Percentiles rank a stretch among this genome's conserved stretches.
Evolutionary conservation across 2,329 filamentous ascomycete species (phyloP).

Genomic region (Fusarium devonianum): DNA sequence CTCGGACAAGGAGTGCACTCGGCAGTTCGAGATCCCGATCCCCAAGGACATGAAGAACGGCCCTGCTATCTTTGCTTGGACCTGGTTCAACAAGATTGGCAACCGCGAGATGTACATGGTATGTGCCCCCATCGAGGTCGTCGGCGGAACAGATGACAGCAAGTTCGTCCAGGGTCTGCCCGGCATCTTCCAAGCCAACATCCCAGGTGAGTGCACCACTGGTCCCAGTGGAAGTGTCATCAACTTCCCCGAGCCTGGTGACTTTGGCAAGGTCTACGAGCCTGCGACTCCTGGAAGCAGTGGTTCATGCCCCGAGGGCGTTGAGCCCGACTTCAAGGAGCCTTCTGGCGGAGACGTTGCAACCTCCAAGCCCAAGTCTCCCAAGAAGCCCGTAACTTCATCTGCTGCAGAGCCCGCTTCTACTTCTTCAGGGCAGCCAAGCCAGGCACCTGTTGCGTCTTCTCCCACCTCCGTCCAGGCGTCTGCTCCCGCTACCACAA

Average conservation of each 20-base stretch:
- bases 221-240: constrained; percentile 30
- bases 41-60: constrained; percentile 45
- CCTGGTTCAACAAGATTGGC: constrained; percentile 78
- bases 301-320: constrained; percentile 27
- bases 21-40: constrained; percentile 38
- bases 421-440: neutral
- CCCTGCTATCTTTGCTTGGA: constrained; percentile 76
- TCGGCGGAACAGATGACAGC: constrained; percentile 45
- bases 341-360: constrained; percentile 6
- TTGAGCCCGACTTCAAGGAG: constrained; percentile 34
- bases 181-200: constrained; percentile 36
- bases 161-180: constrained; percentile 31
- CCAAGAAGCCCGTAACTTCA: constrained; percentile 8
- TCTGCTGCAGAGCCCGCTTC: neutral
- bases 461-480: neutral
- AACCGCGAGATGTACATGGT: constrained; percentile 90
- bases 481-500: neutral
- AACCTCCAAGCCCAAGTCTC: constrained; percentile 2
- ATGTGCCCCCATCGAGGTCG: constrained; percentile 74
- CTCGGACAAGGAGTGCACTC: constrained; percentile 33
- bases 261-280: constrained; percentile 34
- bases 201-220: constrained; percentile 38
- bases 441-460: neutral
- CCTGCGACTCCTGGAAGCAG: constrained; percentile 14
- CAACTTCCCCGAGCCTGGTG: constrained; percentile 37